Evolutionary conservation across 139 green algal species (phyloP).

Genomic region (Monoraphidium neglectum): DNA sequence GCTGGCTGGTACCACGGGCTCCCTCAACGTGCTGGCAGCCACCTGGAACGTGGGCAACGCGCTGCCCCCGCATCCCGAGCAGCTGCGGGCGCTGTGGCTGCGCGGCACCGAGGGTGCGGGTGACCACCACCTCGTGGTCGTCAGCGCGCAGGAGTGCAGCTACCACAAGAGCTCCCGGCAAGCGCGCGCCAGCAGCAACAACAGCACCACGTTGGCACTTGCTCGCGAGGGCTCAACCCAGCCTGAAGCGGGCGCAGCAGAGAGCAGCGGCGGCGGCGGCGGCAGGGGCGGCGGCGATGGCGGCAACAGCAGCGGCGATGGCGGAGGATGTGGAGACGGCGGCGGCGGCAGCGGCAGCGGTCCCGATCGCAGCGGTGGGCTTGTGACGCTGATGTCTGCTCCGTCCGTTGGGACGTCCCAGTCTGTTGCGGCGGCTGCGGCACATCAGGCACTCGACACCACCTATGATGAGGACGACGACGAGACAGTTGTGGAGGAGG

Average conservation of each 20-base stretch:
- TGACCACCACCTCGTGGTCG: constrained; percentile 23
- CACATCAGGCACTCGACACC: too few relatives aligned
- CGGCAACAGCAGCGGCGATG: not conserved
- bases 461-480: too few relatives aligned
- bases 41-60: constrained; percentile 50
- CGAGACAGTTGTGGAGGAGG: too few relatives aligned
- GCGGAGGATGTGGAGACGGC: not conserved
- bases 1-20: not conserved
- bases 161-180: constrained; percentile 14
- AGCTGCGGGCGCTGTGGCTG: constrained; percentile 29
- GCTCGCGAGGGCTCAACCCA: not conserved
- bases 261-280: not conserved
- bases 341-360: constrained; percentile 4
- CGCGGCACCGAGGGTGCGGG: not conserved
- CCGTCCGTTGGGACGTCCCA: too few relatives aligned
- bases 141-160: constrained; percentile 32
- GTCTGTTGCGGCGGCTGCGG: too few relatives aligned
- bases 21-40: constrained; percentile 26
- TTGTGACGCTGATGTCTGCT: too few relatives aligned
- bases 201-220: not conserved
- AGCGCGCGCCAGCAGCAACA: not conserved
- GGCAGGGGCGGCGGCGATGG: not conserved
- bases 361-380: not conserved
- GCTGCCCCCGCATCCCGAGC: constrained; percentile 4
- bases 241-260: not conserved